Base-by-base conservation (phyloP, 2,329 filamentous ascomycete genomes). In the Tetracladium maxilliforme region DNA sequence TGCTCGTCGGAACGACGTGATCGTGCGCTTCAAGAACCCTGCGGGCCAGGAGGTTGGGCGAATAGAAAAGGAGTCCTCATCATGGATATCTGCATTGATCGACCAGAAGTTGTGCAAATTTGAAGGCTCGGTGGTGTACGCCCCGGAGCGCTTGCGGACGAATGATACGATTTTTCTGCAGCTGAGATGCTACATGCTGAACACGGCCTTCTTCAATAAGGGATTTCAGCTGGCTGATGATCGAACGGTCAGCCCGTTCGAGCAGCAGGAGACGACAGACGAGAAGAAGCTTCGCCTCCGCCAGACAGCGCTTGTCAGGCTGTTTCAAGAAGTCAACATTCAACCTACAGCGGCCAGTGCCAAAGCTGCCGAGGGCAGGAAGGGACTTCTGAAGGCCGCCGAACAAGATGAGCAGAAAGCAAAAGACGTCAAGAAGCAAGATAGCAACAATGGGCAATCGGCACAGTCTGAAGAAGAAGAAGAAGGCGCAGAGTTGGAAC, bases 161-260 rank as follows among this genome's bases (percentile, higher is more conserved):
- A 93, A 92, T 41, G 90, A 98, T 40, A 95, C 84, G 0, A 65
- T 98, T n/a, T 92, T 87, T 39, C 49, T 98, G 6, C 90, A 98
- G 46, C 52, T 98, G 22, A 66, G 68, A 27, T 90, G 79, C 42
- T 92, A 65, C 28, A 48, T 98, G 19, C 58, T 90, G 10, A 68
- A 59, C 30, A 68, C 68, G 11, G 78, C 83, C 0, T 95, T 98
- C 40, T 64, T 75, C 24, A 62, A 58, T 21, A 60, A 56, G 4
- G 59, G 58, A 4, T 72, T 84, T 25, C 56, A 69, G 21, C 61
- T 70, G 22, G 61, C 71, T 1, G 62, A 70, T 25, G 90, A 93
- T 40, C 64, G 82, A 19, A 66, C 71, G 3, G 70, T 71, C 7
- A 72, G 70, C 1, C 51, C 87, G 6, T 93, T 86, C 36, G 82